phyloP scores from a whole-genome alignment of 1,284 basidiomycete species.

The Agroathelia rolfsii region DNA sequence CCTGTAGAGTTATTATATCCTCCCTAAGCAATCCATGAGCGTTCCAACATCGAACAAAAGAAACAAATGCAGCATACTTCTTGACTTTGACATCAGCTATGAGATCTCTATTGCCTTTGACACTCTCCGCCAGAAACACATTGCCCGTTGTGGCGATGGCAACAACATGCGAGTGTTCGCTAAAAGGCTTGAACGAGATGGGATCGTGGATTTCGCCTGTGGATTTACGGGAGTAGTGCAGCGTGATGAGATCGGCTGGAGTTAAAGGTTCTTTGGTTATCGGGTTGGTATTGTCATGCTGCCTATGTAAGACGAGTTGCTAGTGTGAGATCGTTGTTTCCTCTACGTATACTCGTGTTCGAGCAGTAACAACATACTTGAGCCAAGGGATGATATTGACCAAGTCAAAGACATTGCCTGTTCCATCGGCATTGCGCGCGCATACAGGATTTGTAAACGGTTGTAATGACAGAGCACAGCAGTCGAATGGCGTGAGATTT shows the following conservation, averaged over 20 bases:
- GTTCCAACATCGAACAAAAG: too few species aligned
- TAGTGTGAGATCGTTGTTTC: too few species aligned
- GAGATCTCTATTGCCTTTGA: conserved; percentile 83
- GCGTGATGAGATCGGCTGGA: conserved; percentile 74
- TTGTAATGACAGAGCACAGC: conserved; percentile 87
- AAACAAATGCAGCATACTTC: conserved; percentile 39
- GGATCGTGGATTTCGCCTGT: conserved; percentile 83
- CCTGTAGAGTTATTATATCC: conserved; percentile 90
- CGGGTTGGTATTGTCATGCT: conserved; percentile 75
- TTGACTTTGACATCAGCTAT: conserved; percentile 81
- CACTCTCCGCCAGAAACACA: conserved; percentile 83
- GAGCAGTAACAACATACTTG: conserved; percentile 62
- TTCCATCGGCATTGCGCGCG: conserved; percentile 70
- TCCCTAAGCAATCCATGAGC: conserved; percentile 38
- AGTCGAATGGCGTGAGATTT: conserved; percentile 75
- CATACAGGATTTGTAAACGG: conserved; percentile 87
- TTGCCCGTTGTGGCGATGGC: conserved; percentile 87
- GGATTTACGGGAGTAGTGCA: conserved; percentile 79
- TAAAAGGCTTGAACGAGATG: conserved; percentile 89
- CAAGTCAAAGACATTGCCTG: conserved; percentile 76
- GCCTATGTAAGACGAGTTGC: conserved; percentile 28
- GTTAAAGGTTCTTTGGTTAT: conserved; percentile 76
- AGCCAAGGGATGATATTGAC: conserved; percentile 90
- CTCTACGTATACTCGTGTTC: too few species aligned
- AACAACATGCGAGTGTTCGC: conserved; percentile 84